Percentiles rank a stretch among this genome's conserved stretches.
phyloP scores from a whole-genome alignment of 352 stramenopile genomes.

The Globisporangium uncinulatum region DNA sequence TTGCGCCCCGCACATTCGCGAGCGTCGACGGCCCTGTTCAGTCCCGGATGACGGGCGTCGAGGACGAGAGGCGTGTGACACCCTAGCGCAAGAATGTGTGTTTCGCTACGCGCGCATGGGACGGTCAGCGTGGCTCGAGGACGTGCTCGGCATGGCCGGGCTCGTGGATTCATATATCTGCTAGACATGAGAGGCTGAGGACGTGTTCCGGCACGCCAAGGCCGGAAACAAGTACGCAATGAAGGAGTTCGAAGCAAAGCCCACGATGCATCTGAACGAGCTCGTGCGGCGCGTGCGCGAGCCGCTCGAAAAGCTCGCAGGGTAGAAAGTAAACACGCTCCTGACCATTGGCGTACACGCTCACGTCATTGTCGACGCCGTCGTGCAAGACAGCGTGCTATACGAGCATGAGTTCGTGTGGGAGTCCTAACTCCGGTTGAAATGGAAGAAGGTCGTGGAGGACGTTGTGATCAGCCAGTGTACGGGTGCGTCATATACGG shows the following conservation, averaged over 20 bases:
- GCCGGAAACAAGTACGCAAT: conserved; percentile 91
- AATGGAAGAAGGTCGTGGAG: conserved; percentile 89
- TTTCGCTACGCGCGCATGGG: conserved; percentile 89
- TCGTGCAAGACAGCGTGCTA: conserved; percentile 86
- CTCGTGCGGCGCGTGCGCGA: conserved; percentile 89
- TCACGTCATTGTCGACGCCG: conserved; percentile 86
- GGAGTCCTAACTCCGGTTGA: conserved; percentile 88
- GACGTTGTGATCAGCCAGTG: conserved; percentile 90
- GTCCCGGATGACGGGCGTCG: conserved; percentile 90
- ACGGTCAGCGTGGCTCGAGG: conserved; percentile 83
- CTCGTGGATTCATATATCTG: conserved; percentile 91
- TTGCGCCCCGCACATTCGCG: conserved; percentile 71
- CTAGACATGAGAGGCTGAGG: conserved; percentile 94
- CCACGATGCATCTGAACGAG: conserved; percentile 88
- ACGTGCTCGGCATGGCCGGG: conserved; percentile 90
- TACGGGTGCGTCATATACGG: conserved; percentile 90
- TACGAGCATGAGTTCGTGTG: conserved; percentile 89
- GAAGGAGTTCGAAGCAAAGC: conserved; percentile 88
- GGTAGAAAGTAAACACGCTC: conserved; percentile 92
- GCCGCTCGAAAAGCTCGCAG: conserved; percentile 69
- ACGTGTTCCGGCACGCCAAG: conserved; percentile 88
- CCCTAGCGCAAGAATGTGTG: conserved; percentile 87
- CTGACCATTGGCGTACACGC: conserved; percentile 90
- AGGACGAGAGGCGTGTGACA: conserved; percentile 87
- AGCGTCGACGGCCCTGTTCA: conserved; percentile 90